Conservation (phyloP, 352 stramenopile species). For the Phytophthora tentaculata region DNA sequence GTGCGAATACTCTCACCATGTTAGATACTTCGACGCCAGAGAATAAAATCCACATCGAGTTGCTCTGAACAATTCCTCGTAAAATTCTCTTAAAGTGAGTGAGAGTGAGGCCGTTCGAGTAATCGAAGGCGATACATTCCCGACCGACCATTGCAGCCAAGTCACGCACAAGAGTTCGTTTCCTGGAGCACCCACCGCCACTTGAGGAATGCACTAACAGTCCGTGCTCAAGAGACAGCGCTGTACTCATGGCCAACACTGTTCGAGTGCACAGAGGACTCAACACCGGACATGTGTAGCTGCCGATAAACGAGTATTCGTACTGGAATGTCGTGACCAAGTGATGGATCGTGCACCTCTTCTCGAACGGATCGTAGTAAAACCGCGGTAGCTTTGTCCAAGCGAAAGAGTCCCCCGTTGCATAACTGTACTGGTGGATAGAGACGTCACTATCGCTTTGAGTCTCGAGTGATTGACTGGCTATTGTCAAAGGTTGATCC, state of each 20-base stretch:
- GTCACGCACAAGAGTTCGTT: slow-evolving; percentile 52
- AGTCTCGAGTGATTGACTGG: slow-evolving; percentile 17
- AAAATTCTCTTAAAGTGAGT: slow-evolving; percentile 50
- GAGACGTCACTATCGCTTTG: slow-evolving; percentile 36
- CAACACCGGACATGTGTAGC: slow-evolving; percentile 49
- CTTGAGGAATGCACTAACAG: slow-evolving; percentile 46
- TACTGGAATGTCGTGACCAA: slow-evolving; percentile 69
- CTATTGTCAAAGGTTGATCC: slow-evolving; percentile 35
- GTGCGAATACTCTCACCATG: slow-evolving; percentile 41
- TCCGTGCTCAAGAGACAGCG: slow-evolving; percentile 61
- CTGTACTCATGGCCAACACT: slow-evolving; percentile 58
- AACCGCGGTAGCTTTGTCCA: slow-evolving; percentile 73
- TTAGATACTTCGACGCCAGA: slow-evolving; percentile 46
- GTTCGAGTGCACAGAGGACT: slow-evolving; percentile 68
- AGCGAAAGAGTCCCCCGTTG: slow-evolving; percentile 51
- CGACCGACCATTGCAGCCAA: slow-evolving; percentile 51
- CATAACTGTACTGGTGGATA: slow-evolving; percentile 51
- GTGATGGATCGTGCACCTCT: slow-evolving; percentile 62
- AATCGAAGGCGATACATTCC: slow-evolving; percentile 52
- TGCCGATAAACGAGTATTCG: slow-evolving; percentile 63
- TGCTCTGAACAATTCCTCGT: slow-evolving; percentile 46
- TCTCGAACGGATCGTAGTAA: slow-evolving; percentile 66
- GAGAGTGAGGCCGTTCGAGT: slow-evolving; percentile 38
- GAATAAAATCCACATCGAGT: slow-evolving; percentile 50
- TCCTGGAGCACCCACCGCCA: slow-evolving; percentile 36